Conservation (phyloP, 345 rosid genomes). For the Populus davidiana region DNA sequence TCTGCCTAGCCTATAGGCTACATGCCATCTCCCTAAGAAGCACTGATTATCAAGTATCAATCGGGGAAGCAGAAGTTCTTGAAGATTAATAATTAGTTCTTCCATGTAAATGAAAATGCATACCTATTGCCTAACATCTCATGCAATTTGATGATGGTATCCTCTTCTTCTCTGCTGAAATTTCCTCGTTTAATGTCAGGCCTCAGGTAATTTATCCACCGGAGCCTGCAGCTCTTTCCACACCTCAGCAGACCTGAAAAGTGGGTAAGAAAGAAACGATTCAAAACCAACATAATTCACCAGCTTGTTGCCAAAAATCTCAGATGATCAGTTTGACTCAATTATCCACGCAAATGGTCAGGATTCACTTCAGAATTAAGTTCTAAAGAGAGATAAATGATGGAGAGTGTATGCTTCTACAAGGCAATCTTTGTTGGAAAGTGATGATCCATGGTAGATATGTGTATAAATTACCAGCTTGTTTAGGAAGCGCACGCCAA, state of each 20-base stretch:
- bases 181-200: constrained; percentile 85
- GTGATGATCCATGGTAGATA: neutral
- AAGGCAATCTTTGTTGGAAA: neutral
- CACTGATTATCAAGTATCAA: neutral
- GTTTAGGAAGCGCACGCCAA: constrained; percentile 80
- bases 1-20: neutral
- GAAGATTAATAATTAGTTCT: neutral
- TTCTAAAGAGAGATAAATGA: neutral
- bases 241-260: constrained; percentile 64
- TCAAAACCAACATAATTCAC: neutral
- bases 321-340: neutral
- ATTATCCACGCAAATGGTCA: neutral
- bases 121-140: constrained; percentile 61
- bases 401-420: neutral
- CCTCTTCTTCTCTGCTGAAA: constrained; percentile 68
- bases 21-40: neutral
- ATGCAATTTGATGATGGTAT: constrained; percentile 60
- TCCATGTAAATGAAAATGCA: neutral
- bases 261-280: neutral
- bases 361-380: neutral
- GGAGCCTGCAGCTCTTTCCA: constrained; percentile 81
- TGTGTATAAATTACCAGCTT: constrained; percentile 42
- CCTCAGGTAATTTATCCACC: constrained; percentile 75
- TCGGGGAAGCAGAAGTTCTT: too few relatives aligned
- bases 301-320: neutral